These are phyloP conservation scores for Iodosphaeria phyllophila DNA, from an alignment of 2,329 filamentous ascomycete species.

Conservation along the genomic window DNA sequence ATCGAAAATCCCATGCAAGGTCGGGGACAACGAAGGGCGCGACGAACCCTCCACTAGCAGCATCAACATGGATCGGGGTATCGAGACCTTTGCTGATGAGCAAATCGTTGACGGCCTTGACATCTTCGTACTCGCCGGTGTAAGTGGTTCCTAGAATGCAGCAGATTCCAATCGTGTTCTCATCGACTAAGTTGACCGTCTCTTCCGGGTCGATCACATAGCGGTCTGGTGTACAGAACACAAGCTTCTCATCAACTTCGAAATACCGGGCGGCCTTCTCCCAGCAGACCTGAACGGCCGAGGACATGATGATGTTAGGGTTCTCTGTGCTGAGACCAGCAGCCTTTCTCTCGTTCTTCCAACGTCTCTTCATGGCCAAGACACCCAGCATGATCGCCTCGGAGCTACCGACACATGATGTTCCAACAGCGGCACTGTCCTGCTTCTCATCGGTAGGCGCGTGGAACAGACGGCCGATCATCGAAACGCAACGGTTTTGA, in stretches of 20 bases:
- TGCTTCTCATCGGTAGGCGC: slow-evolving; percentile 37
- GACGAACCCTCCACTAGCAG: slow-evolving; percentile 82
- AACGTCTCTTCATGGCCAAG: slow-evolving; percentile 87
- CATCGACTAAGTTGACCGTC: slow-evolving; percentile 40
- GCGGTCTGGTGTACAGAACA: slow-evolving; percentile 41
- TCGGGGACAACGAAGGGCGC: slow-evolving; percentile 76
- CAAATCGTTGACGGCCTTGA: slow-evolving; percentile 80
- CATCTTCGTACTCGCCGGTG: slow-evolving; percentile 89
- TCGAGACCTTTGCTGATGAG: slow-evolving; percentile 58
- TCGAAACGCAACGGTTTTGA: slow-evolving; percentile 81
- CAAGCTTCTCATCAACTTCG: slow-evolving; percentile 77
- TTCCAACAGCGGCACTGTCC: slow-evolving; percentile 55
- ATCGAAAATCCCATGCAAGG: slow-evolving; percentile 80
- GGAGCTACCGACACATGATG: slow-evolving; percentile 74
- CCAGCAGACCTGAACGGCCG: slow-evolving; percentile 93
- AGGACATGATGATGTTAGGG: slow-evolving; percentile 91
- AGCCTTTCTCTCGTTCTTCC: slow-evolving; percentile 72
- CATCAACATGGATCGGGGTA: slow-evolving; percentile 82
- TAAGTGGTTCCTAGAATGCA: slow-evolving; percentile 84
- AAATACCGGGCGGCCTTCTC: slow-evolving; percentile 84
- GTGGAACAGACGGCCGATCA: slow-evolving; percentile 83
- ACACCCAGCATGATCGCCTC: slow-evolving; percentile 74
- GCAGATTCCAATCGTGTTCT: slow-evolving; percentile 78
- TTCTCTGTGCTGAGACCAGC: slow-evolving; percentile 63
- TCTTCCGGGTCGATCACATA: slow-evolving; percentile 45